phyloP scores from a whole-genome alignment of 2,329 filamentous ascomycete genomes.

The Microcyclospora pomicola region DNA sequence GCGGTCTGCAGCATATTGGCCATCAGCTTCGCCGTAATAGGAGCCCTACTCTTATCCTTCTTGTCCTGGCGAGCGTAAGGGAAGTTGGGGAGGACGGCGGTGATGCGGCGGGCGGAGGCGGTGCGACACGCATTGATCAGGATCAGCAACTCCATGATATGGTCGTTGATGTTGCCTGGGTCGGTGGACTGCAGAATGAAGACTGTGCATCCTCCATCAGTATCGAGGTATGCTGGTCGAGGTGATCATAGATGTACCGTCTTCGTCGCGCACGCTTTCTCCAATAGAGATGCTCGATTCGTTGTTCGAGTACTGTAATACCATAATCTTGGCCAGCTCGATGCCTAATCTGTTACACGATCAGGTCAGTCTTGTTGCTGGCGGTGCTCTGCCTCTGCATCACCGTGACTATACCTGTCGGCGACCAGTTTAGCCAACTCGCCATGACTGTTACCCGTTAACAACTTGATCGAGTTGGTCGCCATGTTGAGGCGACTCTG shows the following conservation, averaged over 20 bases:
- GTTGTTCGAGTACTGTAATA: slow-evolving; percentile 74
- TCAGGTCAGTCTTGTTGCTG: slow-evolving; percentile 1
- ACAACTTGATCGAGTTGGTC: slow-evolving; percentile 59
- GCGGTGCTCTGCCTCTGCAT: too few species aligned
- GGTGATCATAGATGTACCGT: slow-evolving; percentile 42
- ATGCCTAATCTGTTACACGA: slow-evolving; percentile 49
- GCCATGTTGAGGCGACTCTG: slow-evolving; percentile 38
- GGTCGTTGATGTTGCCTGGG: slow-evolving; percentile 94
- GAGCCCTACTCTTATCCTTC: slow-evolving; percentile 91
- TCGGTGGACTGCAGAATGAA: slow-evolving; percentile 94
- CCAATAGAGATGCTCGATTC: slow-evolving; percentile 87
- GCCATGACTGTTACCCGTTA: slow-evolving; percentile 64
- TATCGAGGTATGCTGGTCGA: neutral
- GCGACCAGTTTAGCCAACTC: slow-evolving; percentile 57
- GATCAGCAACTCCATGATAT: slow-evolving; percentile 93
- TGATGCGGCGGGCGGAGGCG: slow-evolving; percentile 77
- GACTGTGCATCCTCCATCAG: slow-evolving; percentile 34
- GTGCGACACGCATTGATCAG: slow-evolving; percentile 95
- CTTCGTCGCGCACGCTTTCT: slow-evolving; percentile 91
- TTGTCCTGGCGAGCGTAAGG: slow-evolving; percentile 95
- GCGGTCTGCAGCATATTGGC: slow-evolving; percentile 96
- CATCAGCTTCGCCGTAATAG: slow-evolving; percentile 89
- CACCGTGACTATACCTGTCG: slow-evolving; percentile 38
- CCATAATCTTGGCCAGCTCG: slow-evolving; percentile 64
- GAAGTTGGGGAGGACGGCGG: slow-evolving; percentile 90